Conservation (phyloP, 140 eudicot species). For the Flaveria floridana region DNA sequence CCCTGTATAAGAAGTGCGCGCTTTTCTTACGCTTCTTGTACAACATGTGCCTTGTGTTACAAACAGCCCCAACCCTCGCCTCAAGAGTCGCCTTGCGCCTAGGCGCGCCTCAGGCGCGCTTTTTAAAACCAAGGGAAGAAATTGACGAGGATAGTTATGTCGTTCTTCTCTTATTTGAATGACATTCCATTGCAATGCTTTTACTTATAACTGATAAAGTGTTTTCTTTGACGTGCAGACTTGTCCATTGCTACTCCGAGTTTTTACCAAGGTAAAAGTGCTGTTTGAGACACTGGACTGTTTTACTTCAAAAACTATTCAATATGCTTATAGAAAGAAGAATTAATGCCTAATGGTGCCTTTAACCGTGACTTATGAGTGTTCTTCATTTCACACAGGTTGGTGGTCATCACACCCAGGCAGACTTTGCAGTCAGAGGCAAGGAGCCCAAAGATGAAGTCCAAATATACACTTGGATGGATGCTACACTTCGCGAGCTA, state of each 20-base stretch:
- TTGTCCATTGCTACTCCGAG: slow-evolving; percentile 90
- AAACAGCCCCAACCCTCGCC: too few relatives aligned
- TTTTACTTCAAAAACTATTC: background rate
- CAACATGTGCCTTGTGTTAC: too few relatives aligned
- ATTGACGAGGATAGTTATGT: background rate
- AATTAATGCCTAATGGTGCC: background rate
- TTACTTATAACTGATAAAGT: slow-evolving; percentile 18
- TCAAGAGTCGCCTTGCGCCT: too few relatives aligned
- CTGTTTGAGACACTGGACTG: slow-evolving; percentile 1
- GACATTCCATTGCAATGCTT: slow-evolving; percentile 10
- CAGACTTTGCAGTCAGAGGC: slow-evolving; percentile 83
- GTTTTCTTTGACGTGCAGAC: slow-evolving; percentile 54
- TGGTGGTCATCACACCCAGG: slow-evolving; percentile 79
- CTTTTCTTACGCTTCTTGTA: too few relatives aligned
- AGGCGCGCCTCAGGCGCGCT: too few relatives aligned
- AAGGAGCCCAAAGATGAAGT: slow-evolving; percentile 98
- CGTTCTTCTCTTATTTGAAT: background rate
- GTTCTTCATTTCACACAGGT: slow-evolving; percentile 44
- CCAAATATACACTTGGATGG: slow-evolving; percentile 98
- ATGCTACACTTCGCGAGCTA: slow-evolving; percentile 92
- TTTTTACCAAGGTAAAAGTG: slow-evolving; percentile 76
- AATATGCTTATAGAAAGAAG: background rate
- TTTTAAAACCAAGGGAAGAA: background rate
- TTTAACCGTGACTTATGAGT: slow-evolving; percentile 11
- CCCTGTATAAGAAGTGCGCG: too few relatives aligned